Conservation (phyloP, 73 alveolate species). For the Tetrahymena thermophila region DNA sequence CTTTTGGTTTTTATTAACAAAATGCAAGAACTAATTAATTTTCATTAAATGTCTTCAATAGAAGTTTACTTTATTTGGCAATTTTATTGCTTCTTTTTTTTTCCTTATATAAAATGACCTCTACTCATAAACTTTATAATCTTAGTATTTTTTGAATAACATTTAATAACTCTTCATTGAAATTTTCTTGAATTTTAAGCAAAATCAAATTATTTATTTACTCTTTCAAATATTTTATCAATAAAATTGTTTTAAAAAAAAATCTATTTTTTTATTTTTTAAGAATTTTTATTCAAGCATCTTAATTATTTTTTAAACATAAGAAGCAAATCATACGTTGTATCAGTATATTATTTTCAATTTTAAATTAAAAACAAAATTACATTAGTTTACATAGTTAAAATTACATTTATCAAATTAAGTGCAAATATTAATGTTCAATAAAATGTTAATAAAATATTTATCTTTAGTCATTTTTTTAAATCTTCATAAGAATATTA, state of each 20-base stretch:
- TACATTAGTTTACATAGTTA: neutral
- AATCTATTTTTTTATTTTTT: too few relatives aligned
- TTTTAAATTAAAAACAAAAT: too few relatives aligned
- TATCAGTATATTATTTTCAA: too few relatives aligned
- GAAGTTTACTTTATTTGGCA: neutral
- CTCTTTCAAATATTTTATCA: neutral
- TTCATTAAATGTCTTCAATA: too few relatives aligned
- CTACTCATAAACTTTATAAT: too few relatives aligned
- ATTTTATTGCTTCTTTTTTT: neutral
- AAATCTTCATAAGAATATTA: too few relatives aligned
- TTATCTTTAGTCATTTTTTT: too few relatives aligned
- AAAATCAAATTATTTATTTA: too few relatives aligned
- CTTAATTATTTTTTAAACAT: neutral
- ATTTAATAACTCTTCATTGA: neutral
- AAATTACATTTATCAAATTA: neutral
- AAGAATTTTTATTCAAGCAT: neutral
- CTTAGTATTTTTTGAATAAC: neutral
- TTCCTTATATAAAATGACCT: too few relatives aligned
- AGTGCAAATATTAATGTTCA: neutral
- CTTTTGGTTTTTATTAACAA: neutral
- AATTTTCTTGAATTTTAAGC: neutral
- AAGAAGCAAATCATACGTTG: too few relatives aligned
- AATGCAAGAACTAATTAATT: neutral
- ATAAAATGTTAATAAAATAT: too few relatives aligned
- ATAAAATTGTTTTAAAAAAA: too few relatives aligned